A percentile compares a stretch with the other conserved stretches of the same genome.
These are phyloP conservation scores for Penicillium sp. DNA, from an alignment of 2,329 filamentous ascomycete species.

Conservation along the genomic window DNA sequence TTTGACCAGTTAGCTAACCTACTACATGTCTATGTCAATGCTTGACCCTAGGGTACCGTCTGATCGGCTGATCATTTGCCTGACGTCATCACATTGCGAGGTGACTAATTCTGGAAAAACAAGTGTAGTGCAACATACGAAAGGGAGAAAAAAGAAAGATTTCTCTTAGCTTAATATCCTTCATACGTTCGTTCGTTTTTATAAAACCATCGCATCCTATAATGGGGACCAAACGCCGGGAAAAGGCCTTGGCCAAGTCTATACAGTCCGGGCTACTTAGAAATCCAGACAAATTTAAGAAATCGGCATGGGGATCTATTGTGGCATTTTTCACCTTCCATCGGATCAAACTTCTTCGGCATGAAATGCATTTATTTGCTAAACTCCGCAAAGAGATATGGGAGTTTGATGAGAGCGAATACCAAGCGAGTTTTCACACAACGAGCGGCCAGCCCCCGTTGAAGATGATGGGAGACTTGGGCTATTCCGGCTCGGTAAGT, in stretches of 20 bases:
- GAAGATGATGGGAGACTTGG: conserved; percentile 67
- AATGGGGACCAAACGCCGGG: conserved; percentile 30
- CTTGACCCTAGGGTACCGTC: too few species aligned
- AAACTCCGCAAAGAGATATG: conserved; percentile 58
- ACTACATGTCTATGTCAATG: too few species aligned
- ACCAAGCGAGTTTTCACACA: conserved; percentile 57
- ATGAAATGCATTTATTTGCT: conserved; percentile 54
- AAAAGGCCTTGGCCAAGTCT: conserved; percentile 33
- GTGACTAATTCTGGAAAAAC: too few species aligned
- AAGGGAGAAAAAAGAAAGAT: too few species aligned
- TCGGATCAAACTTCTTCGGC: conserved; percentile 53
- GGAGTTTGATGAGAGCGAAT: conserved; percentile 59
- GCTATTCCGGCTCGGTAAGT: conserved; percentile 70
- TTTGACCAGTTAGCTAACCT: too few species aligned
- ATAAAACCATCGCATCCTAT: neutral
- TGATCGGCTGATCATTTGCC: neutral
- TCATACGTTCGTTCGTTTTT: too few species aligned
- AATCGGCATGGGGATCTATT: conserved; percentile 48
- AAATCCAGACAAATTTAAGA: conserved; percentile 31
- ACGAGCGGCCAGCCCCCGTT: conserved; percentile 50
- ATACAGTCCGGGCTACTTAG: conserved; percentile 36
- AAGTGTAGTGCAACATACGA: too few species aligned
- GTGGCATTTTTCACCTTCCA: conserved; percentile 60
- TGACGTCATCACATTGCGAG: conserved; percentile 2
- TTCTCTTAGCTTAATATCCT: too few species aligned